Conservation (phyloP, 1,139 yeast genomes). For the Hemisphaericaspora lyxosophila region DNA sequence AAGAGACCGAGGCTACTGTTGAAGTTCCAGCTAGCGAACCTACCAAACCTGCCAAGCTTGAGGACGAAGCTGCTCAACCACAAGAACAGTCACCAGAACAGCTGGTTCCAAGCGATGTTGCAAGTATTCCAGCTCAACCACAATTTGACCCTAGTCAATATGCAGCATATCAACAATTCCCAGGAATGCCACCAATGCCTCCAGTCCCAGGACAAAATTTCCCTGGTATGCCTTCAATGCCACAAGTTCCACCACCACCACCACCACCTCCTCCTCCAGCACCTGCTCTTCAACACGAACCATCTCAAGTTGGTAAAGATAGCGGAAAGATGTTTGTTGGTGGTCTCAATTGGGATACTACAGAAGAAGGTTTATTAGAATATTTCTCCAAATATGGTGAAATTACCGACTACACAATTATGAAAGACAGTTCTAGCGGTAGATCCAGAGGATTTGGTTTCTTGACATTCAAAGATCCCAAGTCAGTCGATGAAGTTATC, state of each 20-base stretch:
- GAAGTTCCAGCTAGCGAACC: conserved; percentile 7
- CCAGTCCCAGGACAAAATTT: conserved; percentile 13
- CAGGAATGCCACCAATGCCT: conserved; percentile 19
- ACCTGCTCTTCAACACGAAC: conserved; percentile 23
- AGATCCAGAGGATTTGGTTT: conserved; percentile 97
- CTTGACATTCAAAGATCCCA: conserved; percentile 79
- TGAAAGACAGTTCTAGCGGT: conserved; percentile 90
- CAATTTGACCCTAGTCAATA: conserved; percentile 14
- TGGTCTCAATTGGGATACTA: conserved; percentile 98
- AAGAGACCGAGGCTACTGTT: conserved; percentile 10
- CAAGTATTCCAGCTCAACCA: conserved; percentile 8
- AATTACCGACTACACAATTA: conserved; percentile 84
- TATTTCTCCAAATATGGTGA: conserved; percentile 92
- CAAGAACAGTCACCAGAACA: conserved; percentile 1
- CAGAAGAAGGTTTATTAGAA: conserved; percentile 77
- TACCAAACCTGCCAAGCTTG: conserved; percentile 5
- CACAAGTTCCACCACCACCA: conserved; percentile 12
- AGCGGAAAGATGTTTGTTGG: conserved; percentile 97
- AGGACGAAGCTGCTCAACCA: conserved; percentile 3
- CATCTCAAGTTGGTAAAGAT: conserved; percentile 43
- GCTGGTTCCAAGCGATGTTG: no score
- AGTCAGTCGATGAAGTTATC: conserved; percentile 84
- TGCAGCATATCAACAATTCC: conserved; percentile 13
- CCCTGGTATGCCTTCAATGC: conserved; percentile 11
- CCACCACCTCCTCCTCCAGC: conserved; percentile 18